Evolutionary conservation across 2,329 filamentous ascomycete genomes (phyloP), one percentile per base, ranked within the genome.

Genomic region (Phoma sp.): DNA sequence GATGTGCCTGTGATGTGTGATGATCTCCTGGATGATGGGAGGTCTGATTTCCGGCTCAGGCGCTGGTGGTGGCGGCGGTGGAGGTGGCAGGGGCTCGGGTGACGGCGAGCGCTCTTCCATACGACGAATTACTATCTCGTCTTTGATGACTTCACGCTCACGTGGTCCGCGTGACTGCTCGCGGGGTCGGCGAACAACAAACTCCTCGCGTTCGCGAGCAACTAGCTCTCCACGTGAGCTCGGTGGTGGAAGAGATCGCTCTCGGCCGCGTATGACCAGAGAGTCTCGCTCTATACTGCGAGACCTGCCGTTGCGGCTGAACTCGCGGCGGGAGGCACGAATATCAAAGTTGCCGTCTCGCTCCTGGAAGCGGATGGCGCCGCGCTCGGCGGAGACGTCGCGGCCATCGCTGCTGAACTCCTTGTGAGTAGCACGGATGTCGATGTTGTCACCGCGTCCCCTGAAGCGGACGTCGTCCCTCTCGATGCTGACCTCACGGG

Each of bases 1-100:
- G 64, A 96, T 89, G 69, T 93, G 90, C 53, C 88, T 84, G 72
- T 95, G 93, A 76, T 95, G 91, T 0, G 91, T 96, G 61, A 96
- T 93, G 53, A 96, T 87, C 71, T 96, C 91, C 68, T 93, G 87
- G 75, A 93, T 90, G 64, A 96, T 91, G 1, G 88, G 89, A 28
- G 92, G 92, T 17, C 88, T 87, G 34, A 86, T 84, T 65, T 95
- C 87, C 37, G 89, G 82, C 59, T 83, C 83, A 25, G 85, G 86
- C 37, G 83, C 81, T 39, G 77, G 78, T 28, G 77, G 74, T 30
- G 77, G 76, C 32, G 76, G 77, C 34, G 76, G 76, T 36, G 79
- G 78, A 23, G 74, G 71, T 7, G 78, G 76, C 33, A 77, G 77
- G 17, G 74, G 72, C 14, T 78, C 76, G 42, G 85, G 84, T 17